These are phyloP conservation scores for Fusarium mangiferae DNA, from an alignment of 2,329 filamentous ascomycete genomes.

Conservation along the genomic window DNA sequence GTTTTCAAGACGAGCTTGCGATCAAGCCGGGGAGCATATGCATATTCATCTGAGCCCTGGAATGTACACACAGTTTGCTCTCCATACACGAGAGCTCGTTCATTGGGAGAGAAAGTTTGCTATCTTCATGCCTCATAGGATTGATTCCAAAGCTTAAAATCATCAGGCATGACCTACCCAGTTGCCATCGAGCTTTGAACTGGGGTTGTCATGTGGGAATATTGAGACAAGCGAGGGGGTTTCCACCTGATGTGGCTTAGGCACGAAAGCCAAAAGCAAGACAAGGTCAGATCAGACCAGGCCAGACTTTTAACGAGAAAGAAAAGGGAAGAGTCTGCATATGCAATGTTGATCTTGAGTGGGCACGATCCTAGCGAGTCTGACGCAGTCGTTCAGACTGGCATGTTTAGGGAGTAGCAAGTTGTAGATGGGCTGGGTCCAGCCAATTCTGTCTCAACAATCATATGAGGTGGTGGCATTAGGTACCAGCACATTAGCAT, in stretches of 20 bases:
- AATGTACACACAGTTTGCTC: not conserved
- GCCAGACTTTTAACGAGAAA: constrained; percentile 5
- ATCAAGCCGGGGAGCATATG: not conserved
- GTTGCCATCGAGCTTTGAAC: constrained; percentile 6
- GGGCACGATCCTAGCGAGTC: constrained; percentile 18
- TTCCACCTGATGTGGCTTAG: constrained; percentile 1
- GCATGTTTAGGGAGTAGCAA: constrained; percentile 1
- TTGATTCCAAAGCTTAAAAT: not conserved
- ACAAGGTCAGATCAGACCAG: not conserved
- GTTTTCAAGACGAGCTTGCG: not conserved
- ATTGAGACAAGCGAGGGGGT: constrained; percentile 15
- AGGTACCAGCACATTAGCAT: not conserved
- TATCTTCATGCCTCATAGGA: not conserved
- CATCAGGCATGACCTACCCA: not conserved
- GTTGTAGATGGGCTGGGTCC: not conserved
- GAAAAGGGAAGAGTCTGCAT: constrained; percentile 14
- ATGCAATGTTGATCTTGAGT: constrained; percentile 31
- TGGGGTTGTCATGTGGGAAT: constrained; percentile 4
- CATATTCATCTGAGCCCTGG: not conserved
- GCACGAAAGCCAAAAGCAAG: constrained; percentile 1
- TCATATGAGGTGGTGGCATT: not conserved
- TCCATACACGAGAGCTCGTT: not conserved
- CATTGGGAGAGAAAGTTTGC: not conserved
- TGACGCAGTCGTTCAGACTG: constrained; percentile 16
- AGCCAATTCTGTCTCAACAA: not conserved